Percentiles rank a stretch among this genome's conserved stretches.
phyloP scores from a whole-genome alignment of 139 green algal species.

The Coelastrella sp. region DNA sequence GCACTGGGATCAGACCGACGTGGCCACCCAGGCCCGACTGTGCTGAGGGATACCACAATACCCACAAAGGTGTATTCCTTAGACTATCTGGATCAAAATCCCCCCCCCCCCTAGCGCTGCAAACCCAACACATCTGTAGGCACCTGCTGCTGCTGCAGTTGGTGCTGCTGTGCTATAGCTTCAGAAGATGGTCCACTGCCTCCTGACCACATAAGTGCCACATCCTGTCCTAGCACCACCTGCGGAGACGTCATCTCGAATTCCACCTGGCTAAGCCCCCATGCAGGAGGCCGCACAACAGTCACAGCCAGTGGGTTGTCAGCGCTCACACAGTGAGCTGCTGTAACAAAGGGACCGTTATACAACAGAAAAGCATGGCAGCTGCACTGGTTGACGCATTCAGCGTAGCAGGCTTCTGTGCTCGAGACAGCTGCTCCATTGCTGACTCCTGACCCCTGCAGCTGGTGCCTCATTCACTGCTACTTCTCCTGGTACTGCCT shows the following conservation, averaged over 20 bases:
- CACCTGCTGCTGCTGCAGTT: constrained; percentile 9
- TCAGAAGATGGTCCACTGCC: no score
- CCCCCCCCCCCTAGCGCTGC: background rate
- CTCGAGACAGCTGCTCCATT: constrained; percentile 1
- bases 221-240: background rate
- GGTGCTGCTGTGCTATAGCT: no score
- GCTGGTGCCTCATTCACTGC: background rate
- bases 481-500: constrained; percentile 16
- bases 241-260: background rate
- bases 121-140: constrained; percentile 6
- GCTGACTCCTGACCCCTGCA: background rate
- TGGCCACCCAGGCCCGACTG: background rate
- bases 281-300: background rate
- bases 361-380: background rate
- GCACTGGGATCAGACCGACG: background rate
- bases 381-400: background rate
- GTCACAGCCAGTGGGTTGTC: background rate
- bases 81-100: background rate
- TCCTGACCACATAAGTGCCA: background rate
- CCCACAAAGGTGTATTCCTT: background rate
- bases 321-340: background rate
- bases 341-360: background rate
- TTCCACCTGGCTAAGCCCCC: background rate
- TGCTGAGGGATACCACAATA: background rate
- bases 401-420: background rate